Percentiles rank a stretch among this genome's conserved stretches.
These are phyloP conservation scores for Mucor circinelloides DNA, from an alignment of 371 early-diverging fungal species.

Conservation along the genomic window DNA sequence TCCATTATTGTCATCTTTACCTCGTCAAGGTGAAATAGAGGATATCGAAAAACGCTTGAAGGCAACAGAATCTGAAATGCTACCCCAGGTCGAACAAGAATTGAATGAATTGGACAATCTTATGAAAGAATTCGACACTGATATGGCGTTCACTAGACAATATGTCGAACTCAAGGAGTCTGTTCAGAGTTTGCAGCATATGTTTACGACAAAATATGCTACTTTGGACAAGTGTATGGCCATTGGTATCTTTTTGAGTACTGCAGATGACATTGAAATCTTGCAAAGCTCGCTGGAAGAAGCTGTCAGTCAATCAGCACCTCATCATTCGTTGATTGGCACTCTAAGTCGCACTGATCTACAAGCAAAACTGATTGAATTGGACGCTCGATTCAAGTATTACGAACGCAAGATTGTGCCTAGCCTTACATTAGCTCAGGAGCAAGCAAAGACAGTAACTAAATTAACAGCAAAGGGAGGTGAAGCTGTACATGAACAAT, in stretches of 20 bases:
- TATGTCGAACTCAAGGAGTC: constrained; percentile 22
- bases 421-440: constrained; percentile 40
- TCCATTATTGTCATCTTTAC: constrained; percentile 3
- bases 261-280: constrained; percentile 42
- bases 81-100: constrained; percentile 19
- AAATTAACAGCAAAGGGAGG: neutral
- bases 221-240: constrained; percentile 29
- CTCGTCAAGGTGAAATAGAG: constrained; percentile 15
- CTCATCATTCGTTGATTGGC: neutral
- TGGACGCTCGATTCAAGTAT: constrained; percentile 59
- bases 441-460: neutral
- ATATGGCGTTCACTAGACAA: constrained; percentile 20
- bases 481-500: constrained; percentile 6
- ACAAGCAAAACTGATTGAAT: constrained; percentile 53
- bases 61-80: constrained; percentile 11
- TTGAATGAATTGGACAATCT: constrained; percentile 4
- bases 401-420: constrained; percentile 49
- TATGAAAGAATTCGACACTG: constrained; percentile 15
- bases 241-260: constrained; percentile 31
- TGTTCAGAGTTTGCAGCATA: constrained; percentile 4
- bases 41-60: neutral
- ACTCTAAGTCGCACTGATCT: constrained; percentile 40
- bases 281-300: constrained; percentile 47
- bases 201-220: constrained; percentile 27
- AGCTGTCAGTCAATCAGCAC: constrained; percentile 33